Percentiles rank a stretch among this genome's conserved stretches.
These are phyloP conservation scores for Rhodosporidiobolus sp. DNA, from an alignment of 768 basidiomycete species.

Conservation along the genomic window DNA sequence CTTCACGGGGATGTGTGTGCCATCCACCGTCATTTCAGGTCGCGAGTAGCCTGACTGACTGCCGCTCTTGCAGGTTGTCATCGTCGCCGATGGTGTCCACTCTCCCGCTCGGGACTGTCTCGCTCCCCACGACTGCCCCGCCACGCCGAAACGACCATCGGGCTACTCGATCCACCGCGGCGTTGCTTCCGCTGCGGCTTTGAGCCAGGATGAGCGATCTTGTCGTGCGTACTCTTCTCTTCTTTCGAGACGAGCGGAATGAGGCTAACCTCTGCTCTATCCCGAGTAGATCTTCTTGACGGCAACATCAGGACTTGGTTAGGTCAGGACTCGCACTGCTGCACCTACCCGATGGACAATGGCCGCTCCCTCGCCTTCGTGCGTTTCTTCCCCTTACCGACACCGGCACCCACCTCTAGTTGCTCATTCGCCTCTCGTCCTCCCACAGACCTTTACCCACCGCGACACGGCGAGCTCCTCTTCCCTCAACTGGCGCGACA, in stretches of 20 bases:
- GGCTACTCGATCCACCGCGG: constrained; percentile 36
- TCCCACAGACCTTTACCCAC: constrained; percentile 26
- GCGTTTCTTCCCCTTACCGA: too few species aligned
- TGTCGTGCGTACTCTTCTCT: constrained; percentile 8
- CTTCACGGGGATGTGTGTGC: constrained; percentile 9
- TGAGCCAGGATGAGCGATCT: constrained; percentile 11
- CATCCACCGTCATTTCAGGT: too few species aligned
- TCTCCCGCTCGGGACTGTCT: constrained; percentile 14
- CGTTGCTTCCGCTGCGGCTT: neutral
- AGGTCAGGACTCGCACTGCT: constrained; percentile 25
- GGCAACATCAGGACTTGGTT: constrained; percentile 36
- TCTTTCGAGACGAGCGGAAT: neutral
- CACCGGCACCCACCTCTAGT: too few species aligned
- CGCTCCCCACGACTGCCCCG: neutral
- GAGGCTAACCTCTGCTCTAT: neutral
- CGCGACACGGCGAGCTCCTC: constrained; percentile 6
- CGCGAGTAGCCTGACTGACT: too few species aligned
- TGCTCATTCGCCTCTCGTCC: neutral
- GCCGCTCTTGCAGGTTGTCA: constrained; percentile 23
- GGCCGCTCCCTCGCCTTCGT: constrained; percentile 19
- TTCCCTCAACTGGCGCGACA: constrained; percentile 18
- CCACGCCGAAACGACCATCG: neutral
- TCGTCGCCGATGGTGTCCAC: constrained; percentile 29
- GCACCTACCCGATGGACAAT: constrained; percentile 33
- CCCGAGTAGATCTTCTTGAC: constrained; percentile 27